Evolutionary conservation across 768 basidiomycete species (phyloP), one percentile per base, ranked within the genome.

Genomic region (Mycena albidolilacea): DNA sequence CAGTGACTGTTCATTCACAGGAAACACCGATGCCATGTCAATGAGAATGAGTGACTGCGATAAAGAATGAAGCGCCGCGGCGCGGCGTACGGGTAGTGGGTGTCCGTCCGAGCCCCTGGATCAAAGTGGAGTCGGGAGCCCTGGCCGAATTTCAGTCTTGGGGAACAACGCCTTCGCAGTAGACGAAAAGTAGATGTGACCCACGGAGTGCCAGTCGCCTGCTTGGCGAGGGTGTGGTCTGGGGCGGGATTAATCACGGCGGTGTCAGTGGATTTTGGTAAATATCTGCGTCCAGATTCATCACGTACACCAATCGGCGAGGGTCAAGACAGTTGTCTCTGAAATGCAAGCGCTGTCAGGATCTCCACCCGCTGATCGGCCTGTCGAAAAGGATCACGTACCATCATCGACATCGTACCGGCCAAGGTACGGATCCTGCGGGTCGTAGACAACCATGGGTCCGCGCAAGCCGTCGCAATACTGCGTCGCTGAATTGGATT

Each of bases 101-200:
- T 37, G 66, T 67, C 38, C 60, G 12, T 60, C 60, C 68, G 11
- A 69, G 39, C 8, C 73, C 73, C 57, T 71, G 70, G 21, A 75
- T 71, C 38, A 75, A 60, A 46, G 70, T 71, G 52, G 73, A 65
- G 46, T 61, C 55, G 21, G 58, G 64, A 38, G 63, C 48, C 30
- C 63, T 64, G 63, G 15, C 48, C 48, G 35, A 50, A 48, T 50
- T 64, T 64, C 30, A 64, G 63, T 38, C 44, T 23, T 30, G 38
- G 15, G 59, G 59, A 61, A 46, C 46, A 15, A 48, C 46, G 14
- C 46, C 15, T 4, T n/a, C 2, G 17, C 17, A 35, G 35, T 38
- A 39, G 12, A 46, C 61, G 15, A n/a, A 46, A 62, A 17, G 44
- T 50, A 48, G 37, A 48, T 52, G 37, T 48, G 44, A 52, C 63